Evolutionary conservation across 2,329 filamentous ascomycete species (phyloP), one percentile per base, ranked within the genome.

Genomic region (Penicillium sp.): DNA sequence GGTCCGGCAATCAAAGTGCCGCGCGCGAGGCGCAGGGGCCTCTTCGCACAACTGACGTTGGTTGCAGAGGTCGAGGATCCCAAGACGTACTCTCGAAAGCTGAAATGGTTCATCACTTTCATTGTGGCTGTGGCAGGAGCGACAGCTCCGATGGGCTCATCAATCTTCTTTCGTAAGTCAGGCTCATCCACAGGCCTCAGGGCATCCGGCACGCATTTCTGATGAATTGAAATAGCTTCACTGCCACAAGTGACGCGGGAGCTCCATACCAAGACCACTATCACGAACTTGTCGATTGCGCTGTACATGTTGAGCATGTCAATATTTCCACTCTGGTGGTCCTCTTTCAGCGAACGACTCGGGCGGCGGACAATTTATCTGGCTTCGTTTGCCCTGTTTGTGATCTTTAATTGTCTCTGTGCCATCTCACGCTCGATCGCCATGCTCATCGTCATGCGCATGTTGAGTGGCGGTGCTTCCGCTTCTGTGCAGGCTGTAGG

Each of bases 241-340:
- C 77, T 93, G 2, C 73, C 77, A 1, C 73, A 84, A 37, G 79
- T 93, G 48, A 72, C 83, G 0, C 60, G 62, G 4, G 81, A 86
- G 24, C 74, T 93, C 38, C 55, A 83, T 54, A 76, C 82, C 9
- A 78, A 79, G 0, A 68, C 80, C 11, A 85, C 86, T 1, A 71
- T 88, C 12, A 82, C 84, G 47, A 94, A 93, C 65, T 63, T 93
- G 48, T 84, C 84, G 0, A 80, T 93, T 0, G 85, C 88, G 0
- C 68, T 91, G 48, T 93, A 90, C 65, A 89, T 93, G 86, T 74
- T 93, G 4, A 74, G 80, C 57, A 88, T 93, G 86, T 81, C 83
- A 47, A 88, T 93, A 39, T 91, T 90, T 56, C 88, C 88, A 0
- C 75, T 94, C 0, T 93, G 88, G 88, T 93, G 86, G 86, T 88